Conservation (phyloP, 2,329 filamentous ascomycete genomes). For the Parafenestella ontariensis region DNA sequence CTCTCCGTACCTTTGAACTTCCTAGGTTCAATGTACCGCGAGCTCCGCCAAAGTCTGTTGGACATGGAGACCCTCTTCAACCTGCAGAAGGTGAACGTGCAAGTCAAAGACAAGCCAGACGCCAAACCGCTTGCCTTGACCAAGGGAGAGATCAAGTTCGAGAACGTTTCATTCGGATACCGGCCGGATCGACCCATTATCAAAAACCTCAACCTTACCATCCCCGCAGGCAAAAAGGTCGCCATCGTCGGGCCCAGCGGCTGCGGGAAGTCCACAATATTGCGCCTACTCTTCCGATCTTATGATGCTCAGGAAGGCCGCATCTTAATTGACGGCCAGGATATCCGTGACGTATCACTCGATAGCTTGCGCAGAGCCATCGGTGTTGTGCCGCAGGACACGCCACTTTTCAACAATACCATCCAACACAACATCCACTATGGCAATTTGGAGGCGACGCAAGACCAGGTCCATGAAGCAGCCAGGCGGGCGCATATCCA, state of each 20-base stretch:
- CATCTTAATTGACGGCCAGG: constrained; percentile 91
- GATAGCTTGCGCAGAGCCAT: constrained; percentile 86
- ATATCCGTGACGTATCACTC: constrained; percentile 81
- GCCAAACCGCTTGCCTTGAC: constrained; percentile 76
- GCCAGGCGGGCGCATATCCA: constrained; percentile 85
- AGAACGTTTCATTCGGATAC: constrained; percentile 95
- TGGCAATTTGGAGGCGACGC: constrained; percentile 77
- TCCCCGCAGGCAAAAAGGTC: constrained; percentile 94
- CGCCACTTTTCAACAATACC: constrained; percentile 94
- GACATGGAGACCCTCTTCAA: constrained; percentile 99
- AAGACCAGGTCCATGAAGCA: constrained; percentile 76
- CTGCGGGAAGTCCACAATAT: constrained; percentile 93
- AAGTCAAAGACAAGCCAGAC: constrained; percentile 77
- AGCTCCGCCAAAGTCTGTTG: constrained; percentile 89
- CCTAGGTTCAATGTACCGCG: constrained; percentile 95
- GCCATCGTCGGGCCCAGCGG: constrained; percentile 94
- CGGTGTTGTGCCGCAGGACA: constrained; percentile 96
- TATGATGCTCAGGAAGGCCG: constrained; percentile 88
- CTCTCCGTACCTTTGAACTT: constrained; percentile 97
- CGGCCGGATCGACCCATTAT: constrained; percentile 86
- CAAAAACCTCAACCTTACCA: constrained; percentile 82
- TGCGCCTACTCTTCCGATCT: constrained; percentile 89
- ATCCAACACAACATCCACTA: constrained; percentile 97
- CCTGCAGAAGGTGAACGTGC: constrained; percentile 93
- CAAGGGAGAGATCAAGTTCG: constrained; percentile 90